phyloP scores from a whole-genome alignment of 2,329 filamentous ascomycete species.

The Diaporthe ilicicola region DNA sequence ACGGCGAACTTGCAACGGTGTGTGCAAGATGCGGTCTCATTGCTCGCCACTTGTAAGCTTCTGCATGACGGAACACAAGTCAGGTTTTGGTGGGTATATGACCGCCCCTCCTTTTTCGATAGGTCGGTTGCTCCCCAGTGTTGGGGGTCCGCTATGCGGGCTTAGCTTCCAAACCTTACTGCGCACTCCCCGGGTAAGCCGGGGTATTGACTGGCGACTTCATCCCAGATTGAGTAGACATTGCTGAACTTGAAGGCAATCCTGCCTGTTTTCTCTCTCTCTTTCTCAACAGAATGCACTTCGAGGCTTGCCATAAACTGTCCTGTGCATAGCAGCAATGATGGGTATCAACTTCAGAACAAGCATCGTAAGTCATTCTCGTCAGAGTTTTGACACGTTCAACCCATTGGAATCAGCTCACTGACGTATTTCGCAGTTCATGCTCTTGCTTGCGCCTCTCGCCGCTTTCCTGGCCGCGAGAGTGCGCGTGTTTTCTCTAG shows the following conservation, averaged over 20 bases:
- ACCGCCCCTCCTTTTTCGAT: not conserved
- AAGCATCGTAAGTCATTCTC: not conserved
- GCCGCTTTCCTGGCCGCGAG: not conserved
- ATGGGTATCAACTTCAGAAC: conserved; percentile 6
- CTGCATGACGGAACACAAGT: not conserved
- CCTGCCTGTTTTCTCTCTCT: not conserved
- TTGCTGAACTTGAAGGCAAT: not conserved
- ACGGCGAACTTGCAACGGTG: not conserved
- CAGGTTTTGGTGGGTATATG: not conserved
- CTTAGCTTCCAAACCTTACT: not conserved
- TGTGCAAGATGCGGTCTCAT: not conserved
- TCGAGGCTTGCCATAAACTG: not conserved
- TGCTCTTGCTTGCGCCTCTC: not conserved
- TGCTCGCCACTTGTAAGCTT: not conserved
- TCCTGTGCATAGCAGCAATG: not conserved
- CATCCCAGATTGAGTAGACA: not conserved
- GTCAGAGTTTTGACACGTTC: no score
- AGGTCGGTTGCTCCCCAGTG: not conserved
- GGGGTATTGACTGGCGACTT: not conserved
- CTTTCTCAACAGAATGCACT: not conserved
- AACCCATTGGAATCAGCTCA: not conserved
- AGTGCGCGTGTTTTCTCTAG: not conserved
- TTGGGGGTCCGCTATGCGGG: not conserved
- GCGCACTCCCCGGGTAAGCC: not conserved
- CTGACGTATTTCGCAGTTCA: not conserved